Evolutionary conservation across 441 rosid species (phyloP).

Genomic region (Erodium trifolium): DNA sequence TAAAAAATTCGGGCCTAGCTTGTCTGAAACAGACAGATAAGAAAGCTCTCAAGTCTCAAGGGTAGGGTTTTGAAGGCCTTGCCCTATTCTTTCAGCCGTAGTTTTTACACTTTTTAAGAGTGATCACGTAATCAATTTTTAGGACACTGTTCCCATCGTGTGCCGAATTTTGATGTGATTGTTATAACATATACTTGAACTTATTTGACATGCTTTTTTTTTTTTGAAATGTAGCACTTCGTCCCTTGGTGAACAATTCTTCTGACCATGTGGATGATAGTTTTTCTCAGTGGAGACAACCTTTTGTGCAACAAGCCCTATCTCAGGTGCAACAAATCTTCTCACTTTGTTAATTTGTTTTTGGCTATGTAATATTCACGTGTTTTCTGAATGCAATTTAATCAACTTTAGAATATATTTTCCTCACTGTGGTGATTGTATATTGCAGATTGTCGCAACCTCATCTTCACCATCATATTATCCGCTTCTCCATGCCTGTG

Average conservation of each 20-base stretch:
- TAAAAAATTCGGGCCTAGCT: background rate
- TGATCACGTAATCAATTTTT: conserved; percentile 6
- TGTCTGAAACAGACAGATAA: background rate
- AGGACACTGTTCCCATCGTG: conserved; percentile 10
- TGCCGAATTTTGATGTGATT: conserved; percentile 15
- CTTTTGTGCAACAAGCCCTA: conserved; percentile 60
- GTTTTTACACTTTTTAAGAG: background rate
- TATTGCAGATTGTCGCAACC: conserved; percentile 64
- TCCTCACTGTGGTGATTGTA: conserved; percentile 23
- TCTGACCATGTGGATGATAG: conserved; percentile 48
- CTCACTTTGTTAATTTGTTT: background rate
- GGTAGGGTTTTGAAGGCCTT: background rate
- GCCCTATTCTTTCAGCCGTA: background rate
- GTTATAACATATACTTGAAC: conserved; percentile 15
- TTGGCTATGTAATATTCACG: background rate
- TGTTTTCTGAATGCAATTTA: background rate
- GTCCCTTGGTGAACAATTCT: conserved; percentile 43
- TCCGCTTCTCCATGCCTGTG: conserved; percentile 66
- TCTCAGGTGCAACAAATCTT: conserved; percentile 47
- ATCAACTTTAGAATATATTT: conserved; percentile 10
- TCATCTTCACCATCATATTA: conserved; percentile 53
- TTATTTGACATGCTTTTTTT: background rate
- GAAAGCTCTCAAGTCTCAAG: conserved; percentile 3
- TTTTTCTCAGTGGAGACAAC: conserved; percentile 69
- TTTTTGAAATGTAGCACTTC: conserved; percentile 43